Percentiles rank a stretch among this genome's conserved stretches.
Conservation (phyloP, 495 filamentous ascomycete species). For the Xylaria palmicola region DNA sequence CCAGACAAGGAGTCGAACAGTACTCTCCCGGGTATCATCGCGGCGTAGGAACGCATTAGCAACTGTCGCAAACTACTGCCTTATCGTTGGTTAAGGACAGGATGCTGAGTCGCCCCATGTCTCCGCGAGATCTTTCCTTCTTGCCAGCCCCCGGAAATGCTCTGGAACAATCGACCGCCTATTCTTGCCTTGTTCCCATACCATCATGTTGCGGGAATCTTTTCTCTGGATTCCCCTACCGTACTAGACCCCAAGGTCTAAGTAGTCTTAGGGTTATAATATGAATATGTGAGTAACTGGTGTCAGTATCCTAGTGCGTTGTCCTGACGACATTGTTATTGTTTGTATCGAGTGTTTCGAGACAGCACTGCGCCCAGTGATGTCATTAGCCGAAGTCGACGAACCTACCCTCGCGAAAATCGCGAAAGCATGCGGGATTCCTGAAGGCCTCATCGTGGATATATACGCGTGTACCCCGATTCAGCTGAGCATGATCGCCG, state of each 20-base stretch:
- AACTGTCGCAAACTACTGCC: background rate
- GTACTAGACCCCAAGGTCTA: background rate
- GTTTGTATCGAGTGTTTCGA: background rate
- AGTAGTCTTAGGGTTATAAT: background rate
- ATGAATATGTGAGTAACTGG: background rate
- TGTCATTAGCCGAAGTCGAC: slow-evolving; percentile 1
- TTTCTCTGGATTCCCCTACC: background rate
- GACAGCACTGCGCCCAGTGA: background rate
- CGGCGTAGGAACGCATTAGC: background rate
- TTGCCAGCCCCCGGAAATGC: background rate
- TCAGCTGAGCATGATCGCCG: slow-evolving; percentile 36
- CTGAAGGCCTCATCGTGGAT: slow-evolving; percentile 44
- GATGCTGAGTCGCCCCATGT: no score
- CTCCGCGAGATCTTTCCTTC: background rate
- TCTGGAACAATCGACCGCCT: background rate
- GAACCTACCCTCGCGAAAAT: slow-evolving; percentile 9
- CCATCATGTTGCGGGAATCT: background rate
- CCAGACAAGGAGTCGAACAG: background rate
- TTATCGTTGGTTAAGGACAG: no score
- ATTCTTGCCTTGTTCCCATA: background rate
- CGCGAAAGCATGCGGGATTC: slow-evolving; percentile 20
- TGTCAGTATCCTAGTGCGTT: background rate
- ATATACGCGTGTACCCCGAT: slow-evolving; percentile 64
- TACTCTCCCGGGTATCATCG: background rate
- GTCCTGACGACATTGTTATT: background rate